phyloP scores from a whole-genome alignment of 768 basidiomycete species.

The Cystobasidiopsis lactophilus region DNA sequence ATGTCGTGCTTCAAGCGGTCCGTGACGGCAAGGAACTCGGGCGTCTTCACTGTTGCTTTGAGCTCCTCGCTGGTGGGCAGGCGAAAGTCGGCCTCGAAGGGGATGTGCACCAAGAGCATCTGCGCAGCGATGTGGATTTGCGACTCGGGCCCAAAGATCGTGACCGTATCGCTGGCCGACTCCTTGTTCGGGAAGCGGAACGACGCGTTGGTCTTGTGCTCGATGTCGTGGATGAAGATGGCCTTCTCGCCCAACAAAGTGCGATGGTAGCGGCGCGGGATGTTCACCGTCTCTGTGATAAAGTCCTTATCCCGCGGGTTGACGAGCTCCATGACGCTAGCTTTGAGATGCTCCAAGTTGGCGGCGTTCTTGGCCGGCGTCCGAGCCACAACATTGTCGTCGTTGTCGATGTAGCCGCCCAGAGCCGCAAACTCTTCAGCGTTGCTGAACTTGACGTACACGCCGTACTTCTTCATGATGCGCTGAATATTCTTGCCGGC shows the following conservation, averaged over 20 bases:
- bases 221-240: conserved; percentile 93
- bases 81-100: conserved; percentile 63
- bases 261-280: conserved; percentile 85
- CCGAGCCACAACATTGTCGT: conserved; percentile 94
- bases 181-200: conserved; percentile 81
- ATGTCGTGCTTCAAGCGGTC: conserved; percentile 84
- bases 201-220: conserved; percentile 79
- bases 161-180: conserved; percentile 76
- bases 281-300: conserved; percentile 73
- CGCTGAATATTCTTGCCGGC: conserved; percentile 93
- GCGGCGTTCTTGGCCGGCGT: conserved; percentile 94
- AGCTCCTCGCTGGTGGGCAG: conserved; percentile 67
- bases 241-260: conserved; percentile 85
- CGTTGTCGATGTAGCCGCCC: conserved; percentile 88
- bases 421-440: conserved; percentile 87
- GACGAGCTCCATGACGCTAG: conserved; percentile 91
- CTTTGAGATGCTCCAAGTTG: conserved; percentile 82
- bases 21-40: conserved; percentile 66
- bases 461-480: conserved; percentile 99
- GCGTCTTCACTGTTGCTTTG: conserved; percentile 44
- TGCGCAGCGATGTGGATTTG: conserved; percentile 92
- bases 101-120: conserved; percentile 43
- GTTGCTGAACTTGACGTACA: conserved; percentile 97
- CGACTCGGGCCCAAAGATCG: conserved; percentile 89
- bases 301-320: conserved; percentile 98